phyloP scores from a whole-genome alignment of 805 yeast species.

The Saturnispora zaruensis region DNA sequence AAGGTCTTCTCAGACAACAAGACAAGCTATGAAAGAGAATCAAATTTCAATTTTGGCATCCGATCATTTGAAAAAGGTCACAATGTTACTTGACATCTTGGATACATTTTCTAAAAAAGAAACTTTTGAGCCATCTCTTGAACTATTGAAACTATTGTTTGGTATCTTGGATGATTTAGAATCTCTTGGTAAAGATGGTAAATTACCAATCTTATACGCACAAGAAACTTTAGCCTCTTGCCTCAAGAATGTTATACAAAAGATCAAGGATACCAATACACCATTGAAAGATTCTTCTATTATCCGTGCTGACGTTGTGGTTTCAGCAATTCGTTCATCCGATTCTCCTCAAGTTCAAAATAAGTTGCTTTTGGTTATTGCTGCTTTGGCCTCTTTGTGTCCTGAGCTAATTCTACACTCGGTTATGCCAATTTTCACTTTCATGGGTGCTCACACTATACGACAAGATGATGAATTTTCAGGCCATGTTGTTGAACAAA shows the following conservation, averaged over 20 bases:
- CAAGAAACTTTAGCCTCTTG: slow-evolving; percentile 87
- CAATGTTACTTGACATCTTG: slow-evolving; percentile 70
- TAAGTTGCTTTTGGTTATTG: slow-evolving; percentile 71
- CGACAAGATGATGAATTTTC: slow-evolving; percentile 97
- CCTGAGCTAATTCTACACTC: slow-evolving; percentile 91
- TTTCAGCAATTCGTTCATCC: slow-evolving; percentile 82
- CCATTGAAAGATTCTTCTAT: slow-evolving; percentile 48
- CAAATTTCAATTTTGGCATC: slow-evolving; percentile 71
- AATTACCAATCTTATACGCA: slow-evolving; percentile 80
- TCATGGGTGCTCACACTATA: slow-evolving; percentile 96
- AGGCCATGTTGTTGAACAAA: slow-evolving; percentile 83
- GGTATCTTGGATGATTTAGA: slow-evolving; percentile 65
- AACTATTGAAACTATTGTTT: slow-evolving; percentile 37
- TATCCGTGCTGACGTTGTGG: slow-evolving; percentile 82
- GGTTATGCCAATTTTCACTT: slow-evolving; percentile 98
- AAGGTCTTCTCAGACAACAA: slow-evolving; percentile 66
- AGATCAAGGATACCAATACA: slow-evolving; percentile 34
- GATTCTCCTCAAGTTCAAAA: slow-evolving; percentile 94
- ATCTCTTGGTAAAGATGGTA: slow-evolving; percentile 83
- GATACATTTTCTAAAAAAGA: slow-evolving; percentile 36
- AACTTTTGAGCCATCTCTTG: slow-evolving; percentile 24
- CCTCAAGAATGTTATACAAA: slow-evolving; percentile 60
- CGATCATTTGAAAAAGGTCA: slow-evolving; percentile 64
- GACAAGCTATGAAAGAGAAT: slow-evolving; percentile 65
- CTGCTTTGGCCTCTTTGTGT: slow-evolving; percentile 77